These are phyloP conservation scores for Nigrograna mackinnonii DNA, from an alignment of 2,329 filamentous ascomycete species.

Conservation along the genomic window DNA sequence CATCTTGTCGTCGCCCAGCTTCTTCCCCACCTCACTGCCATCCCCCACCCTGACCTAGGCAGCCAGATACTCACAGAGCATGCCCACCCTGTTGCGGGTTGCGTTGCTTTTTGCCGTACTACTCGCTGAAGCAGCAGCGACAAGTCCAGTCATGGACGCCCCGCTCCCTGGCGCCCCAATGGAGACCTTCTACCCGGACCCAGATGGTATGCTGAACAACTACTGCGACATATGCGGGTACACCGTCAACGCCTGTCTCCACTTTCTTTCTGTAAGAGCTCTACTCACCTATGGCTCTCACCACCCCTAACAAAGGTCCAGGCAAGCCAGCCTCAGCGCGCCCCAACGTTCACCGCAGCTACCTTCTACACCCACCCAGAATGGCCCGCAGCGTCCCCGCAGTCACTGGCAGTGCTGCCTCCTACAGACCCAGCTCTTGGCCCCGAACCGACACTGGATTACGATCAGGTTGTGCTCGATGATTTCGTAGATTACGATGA, in stretches of 20 bases:
- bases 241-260: conserved; percentile 20
- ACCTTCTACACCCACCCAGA: conserved; percentile 17
- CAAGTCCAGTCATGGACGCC: conserved; percentile 27
- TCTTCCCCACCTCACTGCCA: background rate
- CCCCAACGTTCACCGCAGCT: conserved; percentile 11
- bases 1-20: background rate
- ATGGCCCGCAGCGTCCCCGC: no score
- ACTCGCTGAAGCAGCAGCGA: conserved; percentile 26
- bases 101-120: conserved; percentile 29
- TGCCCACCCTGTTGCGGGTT: conserved; percentile 19
- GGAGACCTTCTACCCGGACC: conserved; percentile 24
- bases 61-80: background rate
- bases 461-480: background rate
- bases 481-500: conserved; percentile 3
- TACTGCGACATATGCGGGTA: conserved; percentile 29
- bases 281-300: background rate
- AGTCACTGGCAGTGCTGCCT: conserved; percentile 2
- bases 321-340: conserved; percentile 8
- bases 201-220: conserved; percentile 25
- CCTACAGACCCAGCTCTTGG: conserved; percentile 4
- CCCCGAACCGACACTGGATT: conserved; percentile 3
- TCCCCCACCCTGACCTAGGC: background rate
- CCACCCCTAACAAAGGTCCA: conserved; percentile 16
- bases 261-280: conserved; percentile 18
- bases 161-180: conserved; percentile 18